Base-by-base conservation (phyloP, 768 basidiomycete species). In the Russula brevipes region DNA sequence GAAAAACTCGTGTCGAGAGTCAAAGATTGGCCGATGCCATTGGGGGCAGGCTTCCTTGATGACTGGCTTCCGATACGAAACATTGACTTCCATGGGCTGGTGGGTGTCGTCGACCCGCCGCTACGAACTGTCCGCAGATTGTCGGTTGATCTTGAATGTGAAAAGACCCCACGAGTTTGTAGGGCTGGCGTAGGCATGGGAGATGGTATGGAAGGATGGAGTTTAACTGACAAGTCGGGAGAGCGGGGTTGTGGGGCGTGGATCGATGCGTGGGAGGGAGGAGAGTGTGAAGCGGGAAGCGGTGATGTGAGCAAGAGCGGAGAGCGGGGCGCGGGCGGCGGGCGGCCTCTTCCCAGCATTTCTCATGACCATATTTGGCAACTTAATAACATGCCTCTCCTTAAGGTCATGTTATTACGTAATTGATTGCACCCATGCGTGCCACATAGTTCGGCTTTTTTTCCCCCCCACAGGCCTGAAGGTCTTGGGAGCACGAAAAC, bases 1-100 rank as follows among this genome's bases (percentile, higher is more conserved):
- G 79, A 63, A 60, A 74, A 54, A 66, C 74, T 72, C 64, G 84
- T 81, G 73, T 88, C 82, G 60, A 85, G 75, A 52, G 81, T 86
- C 60, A 85, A 74, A 19, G 81, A 72, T 51, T 83, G 71, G 44
- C 72, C 71, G 66, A 76, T 77, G 44, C 59, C 51, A 57, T 35
- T 63, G 46, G 68, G 71, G 30, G 76, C 66, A 39, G 79, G 74
- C 75, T 85, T 89, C 77, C 82, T 86, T 54, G 83, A 82, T 8
- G 87, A 86, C 38, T 79, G 73, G 69, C 78, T 87, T 44, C 77
- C 84, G 61, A 90, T 77, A 65, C 88, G 84, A 76, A 91, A 85
- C 65, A 90, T 80, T 24, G 87, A 84, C 74, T 85, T 90, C 89
- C 89, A 91, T 56, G 78, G 71, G 49, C 69, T 55, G 2, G 67